Conservation (phyloP, 2,329 filamentous ascomycete species). For the Penicillium sp. region DNA sequence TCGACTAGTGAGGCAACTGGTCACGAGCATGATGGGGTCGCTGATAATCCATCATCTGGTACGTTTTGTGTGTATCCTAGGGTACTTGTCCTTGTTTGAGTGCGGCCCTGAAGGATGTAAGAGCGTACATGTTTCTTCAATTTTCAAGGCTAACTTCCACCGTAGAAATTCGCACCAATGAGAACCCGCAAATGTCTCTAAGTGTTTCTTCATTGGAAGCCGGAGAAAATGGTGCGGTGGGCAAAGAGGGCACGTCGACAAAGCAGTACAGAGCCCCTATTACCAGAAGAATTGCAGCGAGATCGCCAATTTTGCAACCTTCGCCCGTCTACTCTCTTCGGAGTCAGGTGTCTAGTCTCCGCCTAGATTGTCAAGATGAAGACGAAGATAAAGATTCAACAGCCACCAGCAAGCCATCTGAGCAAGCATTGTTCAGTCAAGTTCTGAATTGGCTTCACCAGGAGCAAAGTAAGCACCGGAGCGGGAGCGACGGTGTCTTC, state of each 20-base stretch:
- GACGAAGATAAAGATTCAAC: constrained; percentile 22
- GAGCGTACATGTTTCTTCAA: neutral
- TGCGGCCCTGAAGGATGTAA: constrained; percentile 6
- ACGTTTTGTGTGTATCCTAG: constrained; percentile 5
- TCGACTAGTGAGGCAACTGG: constrained; percentile 1
- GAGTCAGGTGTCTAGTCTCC: constrained; percentile 24
- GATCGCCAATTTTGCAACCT: constrained; percentile 19
- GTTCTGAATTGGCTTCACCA: constrained; percentile 79
- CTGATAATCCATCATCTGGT: constrained; percentile 6
- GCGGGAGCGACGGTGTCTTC: constrained; percentile 41
- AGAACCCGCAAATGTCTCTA: constrained; percentile 1
- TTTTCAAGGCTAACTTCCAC: neutral
- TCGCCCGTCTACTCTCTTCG: constrained; percentile 23
- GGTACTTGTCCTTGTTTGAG: neutral
- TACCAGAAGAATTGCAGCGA: constrained; percentile 25
- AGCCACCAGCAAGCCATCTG: constrained; percentile 15
- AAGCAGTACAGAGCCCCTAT: constrained; percentile 28
- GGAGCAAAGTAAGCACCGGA: constrained; percentile 66
- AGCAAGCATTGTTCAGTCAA: constrained; percentile 59
- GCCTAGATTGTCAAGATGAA: constrained; percentile 24
- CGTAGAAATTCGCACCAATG: constrained; percentile 1
- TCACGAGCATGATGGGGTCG: constrained; percentile 4
- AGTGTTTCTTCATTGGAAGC: neutral
- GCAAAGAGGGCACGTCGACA: constrained; percentile 2
- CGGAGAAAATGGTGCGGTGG: constrained; percentile 2